Conservation (phyloP, 805 yeast species). For the Wickerhamiella kurtzmanii region DNA sequence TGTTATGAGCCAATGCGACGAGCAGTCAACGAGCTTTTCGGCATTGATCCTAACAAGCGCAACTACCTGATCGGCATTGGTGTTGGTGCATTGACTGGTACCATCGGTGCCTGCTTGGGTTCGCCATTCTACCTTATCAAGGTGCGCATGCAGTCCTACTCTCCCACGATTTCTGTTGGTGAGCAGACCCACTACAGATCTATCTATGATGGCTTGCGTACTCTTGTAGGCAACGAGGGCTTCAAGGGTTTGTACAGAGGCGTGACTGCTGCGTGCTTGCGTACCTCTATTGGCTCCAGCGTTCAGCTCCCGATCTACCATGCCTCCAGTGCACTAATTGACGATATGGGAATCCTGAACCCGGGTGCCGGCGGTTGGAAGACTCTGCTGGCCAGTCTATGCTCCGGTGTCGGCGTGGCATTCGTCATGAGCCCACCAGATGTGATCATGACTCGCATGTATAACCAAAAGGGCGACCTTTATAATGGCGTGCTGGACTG, state of each 20-base stretch:
- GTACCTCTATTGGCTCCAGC: slow-evolving; percentile 93
- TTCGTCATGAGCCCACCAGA: slow-evolving; percentile 97
- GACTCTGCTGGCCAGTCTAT: slow-evolving; percentile 22
- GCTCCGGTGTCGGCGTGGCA: slow-evolving; percentile 85
- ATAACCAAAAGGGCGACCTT: slow-evolving; percentile 81
- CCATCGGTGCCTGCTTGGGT: slow-evolving; percentile 77
- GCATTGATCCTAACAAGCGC: slow-evolving; percentile 36
- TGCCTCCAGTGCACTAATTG: slow-evolving; percentile 51
- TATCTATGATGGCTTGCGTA: slow-evolving; percentile 50
- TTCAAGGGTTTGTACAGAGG: slow-evolving; percentile 73
- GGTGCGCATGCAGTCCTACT: slow-evolving; percentile 93
- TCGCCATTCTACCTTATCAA: slow-evolving; percentile 87
- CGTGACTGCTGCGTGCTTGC: slow-evolving; percentile 81
- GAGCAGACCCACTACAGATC: slow-evolving; percentile 81
- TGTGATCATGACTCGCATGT: slow-evolving; percentile 84
- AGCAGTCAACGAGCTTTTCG: slow-evolving; percentile 39
- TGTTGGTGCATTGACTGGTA: slow-evolving; percentile 76
- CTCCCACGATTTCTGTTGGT: slow-evolving; percentile 57
- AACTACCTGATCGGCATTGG: slow-evolving; percentile 54
- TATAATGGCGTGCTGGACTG: slow-evolving; percentile 87
- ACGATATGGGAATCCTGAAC: slow-evolving; percentile 33
- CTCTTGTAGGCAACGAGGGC: slow-evolving; percentile 58
- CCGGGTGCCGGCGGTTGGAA: slow-evolving; percentile 38
- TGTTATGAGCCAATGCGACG: slow-evolving; percentile 80
- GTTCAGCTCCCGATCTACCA: slow-evolving; percentile 89